Evolutionary conservation across 805 yeast genomes (phyloP), one percentile per base, ranked within the genome.

Genomic region (Zygoascus ofunaensis): DNA sequence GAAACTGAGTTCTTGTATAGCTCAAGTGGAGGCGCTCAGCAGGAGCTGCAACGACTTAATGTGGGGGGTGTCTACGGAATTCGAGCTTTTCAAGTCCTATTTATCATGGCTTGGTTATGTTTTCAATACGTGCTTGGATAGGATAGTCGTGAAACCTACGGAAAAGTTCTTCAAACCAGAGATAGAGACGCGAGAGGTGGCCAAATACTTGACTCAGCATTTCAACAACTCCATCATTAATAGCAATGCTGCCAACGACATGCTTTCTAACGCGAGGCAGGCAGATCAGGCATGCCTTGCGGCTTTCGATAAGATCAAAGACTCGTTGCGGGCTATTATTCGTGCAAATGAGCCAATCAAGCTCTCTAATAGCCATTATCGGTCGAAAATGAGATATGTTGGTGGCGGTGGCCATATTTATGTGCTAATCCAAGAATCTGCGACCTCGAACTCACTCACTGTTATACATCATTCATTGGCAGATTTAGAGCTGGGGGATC

Each of bases 41-140:
- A 32, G 43, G 24, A 21, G 14, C n/a, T 37, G 41, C 21, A 39
- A 49, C 20, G 21, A 38, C 15, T 39, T 40, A 22, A 15, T 49
- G 10, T 44, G 52, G 54, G 30, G 36, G 8, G 22, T 53, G 2
- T 24, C 24, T 23, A 37, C 47, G 2, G 57, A 55, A 45, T 37
- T 34, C 34, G 49, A 45, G n/a, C 26, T 43, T 17, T 55, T 45
- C 43, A 34, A 42, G 19, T 19, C 51, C 12, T 55, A 52, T 45
- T 32, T 44, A 3, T 24, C 48, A 3, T 55, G 59, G 59, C 34
- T 55, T 10, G 49, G 48, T 15, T 44, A 48, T 14, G 20, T 37
- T 4, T 50, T 49, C 40, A 55, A 54, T 18, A 43, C 40, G 3
- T 23, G 34, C n/a, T 43, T 52, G 12, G 51, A 46, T 17, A 32